Percentiles rank a stretch among this genome's conserved stretches.
These are phyloP conservation scores for Vigna hirtella DNA, from an alignment of 306 rosid genomes.

Conservation along the genomic window DNA sequence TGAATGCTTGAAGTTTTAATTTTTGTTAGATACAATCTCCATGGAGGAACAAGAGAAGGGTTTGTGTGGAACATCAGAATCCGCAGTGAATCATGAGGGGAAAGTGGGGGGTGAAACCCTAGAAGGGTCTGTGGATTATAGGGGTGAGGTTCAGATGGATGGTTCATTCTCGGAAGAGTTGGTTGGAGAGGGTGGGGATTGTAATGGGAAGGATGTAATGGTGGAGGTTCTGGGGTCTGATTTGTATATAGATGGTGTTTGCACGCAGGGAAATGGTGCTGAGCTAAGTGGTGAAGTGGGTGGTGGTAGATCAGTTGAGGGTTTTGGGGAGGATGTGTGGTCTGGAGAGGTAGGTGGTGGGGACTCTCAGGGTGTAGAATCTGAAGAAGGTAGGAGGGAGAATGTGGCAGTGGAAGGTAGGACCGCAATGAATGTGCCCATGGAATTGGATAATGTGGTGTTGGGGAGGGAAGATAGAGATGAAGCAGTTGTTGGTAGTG, in stretches of 20 bases:
- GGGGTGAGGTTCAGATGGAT: constrained; percentile 40
- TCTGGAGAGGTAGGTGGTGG: constrained; percentile 39
- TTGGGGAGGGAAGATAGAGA: constrained; percentile 42
- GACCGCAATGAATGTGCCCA: constrained; percentile 26
- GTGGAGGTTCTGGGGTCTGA: constrained; percentile 81
- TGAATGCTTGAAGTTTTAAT: constrained; percentile 42
- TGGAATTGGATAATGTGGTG: constrained; percentile 43
- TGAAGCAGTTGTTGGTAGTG: constrained; percentile 13
- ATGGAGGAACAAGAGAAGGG: constrained; percentile 77
- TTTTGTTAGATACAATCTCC: constrained; percentile 52
- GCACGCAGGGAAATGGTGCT: constrained; percentile 52
- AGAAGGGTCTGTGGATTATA: constrained; percentile 47
- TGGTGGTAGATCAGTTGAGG: constrained; percentile 42
- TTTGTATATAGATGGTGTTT: constrained; percentile 85
- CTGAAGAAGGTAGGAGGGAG: constrained; percentile 38
- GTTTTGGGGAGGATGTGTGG: constrained; percentile 42
- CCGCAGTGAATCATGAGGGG: constrained; percentile 51
- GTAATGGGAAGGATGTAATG: constrained; percentile 82
- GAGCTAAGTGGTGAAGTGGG: constrained; percentile 48
- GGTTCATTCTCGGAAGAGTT: constrained; percentile 48
- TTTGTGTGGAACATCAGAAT: constrained; percentile 53
- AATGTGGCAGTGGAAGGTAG: constrained; percentile 20
- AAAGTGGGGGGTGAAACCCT: constrained; percentile 51
- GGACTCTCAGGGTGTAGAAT: constrained; percentile 46
- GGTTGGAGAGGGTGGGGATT: constrained; percentile 52